Conservation (phyloP, 345 rosid species). For the Eutrema heterophyllum region DNA sequence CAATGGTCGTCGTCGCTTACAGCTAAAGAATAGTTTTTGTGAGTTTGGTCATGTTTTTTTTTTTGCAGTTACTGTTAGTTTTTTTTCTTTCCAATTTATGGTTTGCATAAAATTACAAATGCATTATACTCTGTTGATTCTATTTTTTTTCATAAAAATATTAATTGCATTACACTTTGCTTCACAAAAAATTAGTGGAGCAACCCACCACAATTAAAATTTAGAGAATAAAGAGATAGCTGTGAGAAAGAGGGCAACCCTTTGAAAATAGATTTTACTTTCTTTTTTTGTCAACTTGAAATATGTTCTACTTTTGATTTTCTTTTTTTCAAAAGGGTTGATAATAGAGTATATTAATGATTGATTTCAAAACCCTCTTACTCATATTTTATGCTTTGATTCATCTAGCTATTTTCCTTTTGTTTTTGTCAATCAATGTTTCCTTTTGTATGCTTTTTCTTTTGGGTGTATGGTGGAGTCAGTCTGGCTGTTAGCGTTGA, state of each 20-base stretch:
- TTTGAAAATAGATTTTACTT: slow-evolving; percentile 27
- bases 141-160: background rate
- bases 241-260: slow-evolving; percentile 37
- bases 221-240: background rate
- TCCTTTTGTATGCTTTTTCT: background rate
- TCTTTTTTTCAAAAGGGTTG: slow-evolving; percentile 37
- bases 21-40: background rate
- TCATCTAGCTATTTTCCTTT: background rate
- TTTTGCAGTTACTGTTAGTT: background rate
- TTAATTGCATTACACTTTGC: background rate
- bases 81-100: background rate
- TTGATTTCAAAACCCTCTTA: slow-evolving; percentile 31
- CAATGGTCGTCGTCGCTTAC: background rate
- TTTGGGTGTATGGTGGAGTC: slow-evolving; percentile 36
- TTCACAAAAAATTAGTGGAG: slow-evolving; percentile 13
- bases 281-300: slow-evolving; percentile 12
- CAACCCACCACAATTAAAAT: background rate
- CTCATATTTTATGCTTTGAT: slow-evolving; percentile 16
- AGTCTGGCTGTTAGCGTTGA: slow-evolving; percentile 85
- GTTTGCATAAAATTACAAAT: background rate
- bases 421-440: background rate
- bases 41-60: no score
- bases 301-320: background rate
- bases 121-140: background rate
- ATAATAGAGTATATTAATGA: slow-evolving; percentile 43